phyloP scores from a whole-genome alignment of 2,329 filamentous ascomycete genomes.

The Colletotrichum eleusines region DNA sequence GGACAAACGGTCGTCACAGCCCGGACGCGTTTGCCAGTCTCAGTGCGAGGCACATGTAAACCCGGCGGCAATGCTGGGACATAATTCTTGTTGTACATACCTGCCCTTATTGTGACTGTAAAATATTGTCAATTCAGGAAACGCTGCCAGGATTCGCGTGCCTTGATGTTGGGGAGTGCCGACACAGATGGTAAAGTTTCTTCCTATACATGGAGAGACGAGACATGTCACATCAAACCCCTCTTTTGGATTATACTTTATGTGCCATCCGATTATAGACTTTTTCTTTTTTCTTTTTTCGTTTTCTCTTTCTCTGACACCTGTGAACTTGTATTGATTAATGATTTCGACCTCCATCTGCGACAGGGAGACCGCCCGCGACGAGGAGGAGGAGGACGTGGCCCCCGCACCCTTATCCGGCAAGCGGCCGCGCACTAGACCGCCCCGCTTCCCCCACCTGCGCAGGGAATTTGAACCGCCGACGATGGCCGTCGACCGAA shows the following conservation, averaged over 20 bases:
- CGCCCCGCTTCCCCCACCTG: neutral
- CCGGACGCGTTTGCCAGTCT: slow-evolving; percentile 84
- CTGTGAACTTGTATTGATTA: neutral
- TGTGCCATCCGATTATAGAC: slow-evolving; percentile 11
- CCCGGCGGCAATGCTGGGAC: neutral
- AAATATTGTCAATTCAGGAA: slow-evolving; percentile 22
- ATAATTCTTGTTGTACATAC: slow-evolving; percentile 30
- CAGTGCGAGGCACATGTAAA: slow-evolving; percentile 68
- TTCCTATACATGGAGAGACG: too few species aligned
- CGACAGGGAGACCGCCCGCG: neutral
- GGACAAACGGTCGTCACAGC: slow-evolving; percentile 79
- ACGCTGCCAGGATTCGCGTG: slow-evolving; percentile 3
- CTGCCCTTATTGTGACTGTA: slow-evolving; percentile 13
- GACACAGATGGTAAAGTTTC: slow-evolving; percentile 17
- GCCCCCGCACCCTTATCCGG: neutral
- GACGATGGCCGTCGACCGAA: neutral
- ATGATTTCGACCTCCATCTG: too few species aligned
- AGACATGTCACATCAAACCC: slow-evolving; percentile 1
- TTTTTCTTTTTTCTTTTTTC: neutral
- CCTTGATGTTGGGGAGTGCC: neutral
- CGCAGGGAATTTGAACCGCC: neutral
- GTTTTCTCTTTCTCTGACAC: neutral
- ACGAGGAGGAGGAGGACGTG: neutral
- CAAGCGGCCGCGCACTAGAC: slow-evolving; percentile 18
- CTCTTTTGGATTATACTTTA: neutral